Base-by-base conservation (phyloP, 163 green algal species). In the Picocystis sp. region DNA sequence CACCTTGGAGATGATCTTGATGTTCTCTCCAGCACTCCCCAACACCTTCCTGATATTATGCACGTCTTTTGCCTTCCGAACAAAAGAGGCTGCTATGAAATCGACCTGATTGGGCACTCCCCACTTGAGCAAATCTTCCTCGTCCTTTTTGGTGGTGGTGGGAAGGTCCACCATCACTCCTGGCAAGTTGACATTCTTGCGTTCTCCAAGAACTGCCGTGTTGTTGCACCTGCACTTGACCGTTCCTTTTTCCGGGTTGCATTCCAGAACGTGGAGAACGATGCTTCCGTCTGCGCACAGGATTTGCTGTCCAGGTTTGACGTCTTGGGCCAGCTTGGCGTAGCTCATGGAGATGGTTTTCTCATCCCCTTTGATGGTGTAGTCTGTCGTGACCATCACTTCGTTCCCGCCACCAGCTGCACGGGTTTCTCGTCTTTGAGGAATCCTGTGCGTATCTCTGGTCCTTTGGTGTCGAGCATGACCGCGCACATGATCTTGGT, bases 131-230 rank as follows among this genome's bases (percentile, higher is more conserved):
- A 94, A 65, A 62, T 93, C 87, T 8, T 87, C 72, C 33, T 83
- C 69, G 61, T 95, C 88, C 77, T 97, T 97, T 19, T 91, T 80
- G 3, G 85, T 95, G 60, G 94, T 63, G 3, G 83, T 93, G 35
- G 88, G 88, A 44, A 97, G 71, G 67, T 94, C 84, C 12, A 95
- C 83, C 43, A 89, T 73, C 22, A 94, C 84, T 35, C 87, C 86
- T 5, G 87, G 87, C 57, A 97, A 72, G 72, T 97, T 97, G 15
- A 93, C 80, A 59, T 94, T 94, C 76, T 97, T 97, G 35, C 83
- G 71, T 72, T 95, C 82, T 21, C 86, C 86, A 33, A 96, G 79
- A 43, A 69, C 80, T 33, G 84, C 87, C 23, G 76, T 83, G 74
- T 96, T 96, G 47, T 87, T 71, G 69, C 79, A 92, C 47, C 61